phyloP scores from a whole-genome alignment of 1,139 yeast genomes.

The Suhomyces yuchorum region DNA sequence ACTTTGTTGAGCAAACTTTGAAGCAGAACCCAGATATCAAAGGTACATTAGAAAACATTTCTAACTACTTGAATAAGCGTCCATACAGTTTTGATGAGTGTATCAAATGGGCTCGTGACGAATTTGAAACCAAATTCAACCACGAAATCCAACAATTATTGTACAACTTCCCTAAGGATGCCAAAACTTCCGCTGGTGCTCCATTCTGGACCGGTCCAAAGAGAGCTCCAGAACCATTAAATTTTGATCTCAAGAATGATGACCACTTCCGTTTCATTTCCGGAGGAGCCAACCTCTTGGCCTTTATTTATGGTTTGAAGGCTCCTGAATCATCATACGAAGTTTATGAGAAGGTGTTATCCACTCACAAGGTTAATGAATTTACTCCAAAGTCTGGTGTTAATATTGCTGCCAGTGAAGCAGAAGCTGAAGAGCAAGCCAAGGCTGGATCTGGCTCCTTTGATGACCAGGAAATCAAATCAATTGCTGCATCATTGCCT shows the following conservation, averaged over 20 bases:
- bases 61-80: constrained; percentile 71
- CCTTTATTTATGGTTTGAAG: constrained; percentile 83
- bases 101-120: constrained; percentile 89
- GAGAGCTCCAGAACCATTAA: constrained; percentile 87
- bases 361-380: constrained; percentile 39
- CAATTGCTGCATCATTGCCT: constrained; percentile 78
- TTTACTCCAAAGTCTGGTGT: constrained; percentile 78
- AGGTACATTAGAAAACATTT: constrained; percentile 77
- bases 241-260: constrained; percentile 70
- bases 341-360: constrained; percentile 54
- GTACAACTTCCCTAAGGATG: constrained; percentile 92
- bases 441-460: constrained; percentile 48
- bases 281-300: constrained; percentile 90
- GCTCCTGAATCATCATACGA: constrained; percentile 47
- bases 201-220: constrained; percentile 99
- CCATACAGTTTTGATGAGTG: constrained; percentile 94
- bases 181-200: constrained; percentile 85
- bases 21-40: constrained; percentile 92
- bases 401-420: constrained; percentile 84
- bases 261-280: constrained; percentile 82
- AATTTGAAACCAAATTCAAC: constrained; percentile 81
- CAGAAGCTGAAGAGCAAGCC: constrained; percentile 81
- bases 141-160: constrained; percentile 87
- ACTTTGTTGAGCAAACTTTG: constrained; percentile 85
- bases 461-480: constrained; percentile 57